These are phyloP conservation scores for Fusarium continuum DNA, from an alignment of 2,329 filamentous ascomycete species.

Conservation along the genomic window DNA sequence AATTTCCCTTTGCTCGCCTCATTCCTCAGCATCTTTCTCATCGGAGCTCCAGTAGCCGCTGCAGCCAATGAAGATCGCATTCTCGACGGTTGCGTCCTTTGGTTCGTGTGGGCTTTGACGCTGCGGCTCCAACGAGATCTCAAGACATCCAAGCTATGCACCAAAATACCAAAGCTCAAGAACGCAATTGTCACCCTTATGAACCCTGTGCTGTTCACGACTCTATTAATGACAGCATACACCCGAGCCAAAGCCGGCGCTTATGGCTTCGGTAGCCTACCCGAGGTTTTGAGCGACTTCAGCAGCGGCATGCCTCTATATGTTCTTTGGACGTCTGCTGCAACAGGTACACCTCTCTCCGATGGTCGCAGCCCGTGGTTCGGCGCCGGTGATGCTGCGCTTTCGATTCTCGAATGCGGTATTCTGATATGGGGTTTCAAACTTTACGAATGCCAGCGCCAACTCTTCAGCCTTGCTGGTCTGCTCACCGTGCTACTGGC, in stretches of 20 bases:
- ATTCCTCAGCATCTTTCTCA: slow-evolving; percentile 45
- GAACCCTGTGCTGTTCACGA: slow-evolving; percentile 60
- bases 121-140: slow-evolving; percentile 51
- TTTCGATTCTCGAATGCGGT: slow-evolving; percentile 60
- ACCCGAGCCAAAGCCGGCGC: slow-evolving; percentile 51
- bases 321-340: slow-evolving; percentile 46
- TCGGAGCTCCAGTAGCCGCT: slow-evolving; percentile 55
- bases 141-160: slow-evolving; percentile 37
- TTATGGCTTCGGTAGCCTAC: slow-evolving; percentile 44
- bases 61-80: slow-evolving; percentile 47
- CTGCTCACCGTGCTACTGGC: slow-evolving; percentile 52
- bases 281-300: slow-evolving; percentile 43
- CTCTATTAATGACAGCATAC: slow-evolving; percentile 56
- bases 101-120: slow-evolving; percentile 59
- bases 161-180: slow-evolving; percentile 30
- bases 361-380: slow-evolving; percentile 45
- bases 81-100: slow-evolving; percentile 58
- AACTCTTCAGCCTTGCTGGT: slow-evolving; percentile 56
- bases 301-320: slow-evolving; percentile 50
- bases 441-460: slow-evolving; percentile 59
- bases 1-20: slow-evolving; percentile 43
- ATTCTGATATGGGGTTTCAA: slow-evolving; percentile 64
- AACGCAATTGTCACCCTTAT: slow-evolving; percentile 52
- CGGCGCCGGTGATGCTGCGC: slow-evolving; percentile 60
- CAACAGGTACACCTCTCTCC: slow-evolving; percentile 10